phyloP scores from a whole-genome alignment of 768 basidiomycete genomes.

The Rhizopogon sp. region DNA sequence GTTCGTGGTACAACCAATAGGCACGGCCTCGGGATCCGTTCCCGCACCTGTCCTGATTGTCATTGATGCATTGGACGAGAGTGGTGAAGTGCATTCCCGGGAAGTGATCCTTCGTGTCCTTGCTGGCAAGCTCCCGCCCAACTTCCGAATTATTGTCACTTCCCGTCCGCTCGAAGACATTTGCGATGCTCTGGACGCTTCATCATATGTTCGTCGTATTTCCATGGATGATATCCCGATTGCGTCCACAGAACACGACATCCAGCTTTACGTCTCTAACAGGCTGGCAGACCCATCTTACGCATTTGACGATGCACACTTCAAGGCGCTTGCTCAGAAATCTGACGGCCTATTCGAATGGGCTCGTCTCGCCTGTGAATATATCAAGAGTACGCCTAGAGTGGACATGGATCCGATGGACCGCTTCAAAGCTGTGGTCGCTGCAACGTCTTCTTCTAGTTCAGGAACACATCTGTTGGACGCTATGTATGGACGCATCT shows the following conservation, averaged over 20 bases:
- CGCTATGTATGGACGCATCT: background rate
- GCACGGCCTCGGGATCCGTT: background rate
- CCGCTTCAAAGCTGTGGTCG: background rate
- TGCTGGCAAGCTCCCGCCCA: background rate
- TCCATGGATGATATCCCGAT: background rate
- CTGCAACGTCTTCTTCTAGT: background rate
- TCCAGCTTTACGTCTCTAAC: background rate
- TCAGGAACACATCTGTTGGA: background rate
- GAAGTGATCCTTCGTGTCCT: slow-evolving; percentile 12
- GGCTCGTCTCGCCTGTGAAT: slow-evolving; percentile 6
- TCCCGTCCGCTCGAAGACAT: slow-evolving; percentile 6
- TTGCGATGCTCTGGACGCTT: background rate
- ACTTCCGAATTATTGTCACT: slow-evolving; percentile 13
- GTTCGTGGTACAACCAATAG: slow-evolving; percentile 10
- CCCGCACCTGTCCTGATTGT: slow-evolving; percentile 16
- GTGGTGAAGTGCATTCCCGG: slow-evolving; percentile 2
- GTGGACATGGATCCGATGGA: background rate
- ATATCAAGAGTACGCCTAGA: background rate
- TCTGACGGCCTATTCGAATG: slow-evolving; percentile 6
- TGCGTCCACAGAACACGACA: background rate
- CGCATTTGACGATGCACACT: background rate
- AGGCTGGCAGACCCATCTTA: background rate
- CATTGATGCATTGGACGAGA: slow-evolving; percentile 22
- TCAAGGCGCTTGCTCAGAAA: background rate
- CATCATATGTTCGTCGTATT: background rate